Conservation (phyloP, 257 asterid species). For the Gentiana dahurica region DNA sequence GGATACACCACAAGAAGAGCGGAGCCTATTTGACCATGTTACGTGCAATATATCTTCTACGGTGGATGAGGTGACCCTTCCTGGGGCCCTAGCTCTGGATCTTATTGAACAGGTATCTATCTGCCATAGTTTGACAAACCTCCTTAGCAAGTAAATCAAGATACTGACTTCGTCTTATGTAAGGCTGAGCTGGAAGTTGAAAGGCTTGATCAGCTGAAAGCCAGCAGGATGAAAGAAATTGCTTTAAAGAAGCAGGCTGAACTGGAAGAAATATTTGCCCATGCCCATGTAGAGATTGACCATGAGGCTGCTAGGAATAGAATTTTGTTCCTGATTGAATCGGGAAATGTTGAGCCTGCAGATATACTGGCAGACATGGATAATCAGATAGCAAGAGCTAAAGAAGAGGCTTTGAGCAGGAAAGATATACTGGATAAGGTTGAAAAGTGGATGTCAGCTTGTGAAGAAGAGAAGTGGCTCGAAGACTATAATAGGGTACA, state of each 20-base stretch:
- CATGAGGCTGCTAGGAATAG: conserved; percentile 70
- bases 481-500: conserved; percentile 93
- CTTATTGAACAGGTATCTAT: conserved; percentile 68
- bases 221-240: conserved; percentile 95
- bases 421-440: conserved; percentile 95
- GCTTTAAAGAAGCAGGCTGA: conserved; percentile 89
- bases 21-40: conserved; percentile 58
- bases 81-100: conserved; percentile 87
- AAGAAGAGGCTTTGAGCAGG: conserved; percentile 87
- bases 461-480: conserved; percentile 98
- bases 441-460: conserved; percentile 95
- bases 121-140: neutral
- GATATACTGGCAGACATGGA: conserved; percentile 91
- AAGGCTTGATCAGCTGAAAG: conserved; percentile 91
- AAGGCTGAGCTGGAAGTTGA: conserved; percentile 96
- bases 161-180: conserved; percentile 13
- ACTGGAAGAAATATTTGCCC: conserved; percentile 82
- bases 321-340: conserved; percentile 66
- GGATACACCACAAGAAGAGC: conserved; percentile 83
- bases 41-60: conserved; percentile 81
- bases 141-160: neutral
- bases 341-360: conserved; percentile 81
- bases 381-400: conserved; percentile 72
- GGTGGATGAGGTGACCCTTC: conserved; percentile 70
- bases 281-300: conserved; percentile 85